Percentiles rank a stretch among this genome's conserved stretches.
These are phyloP conservation scores for Funneliformis geosporum DNA, from an alignment of 192 early-diverging fungal genomes.

Conservation along the genomic window DNA sequence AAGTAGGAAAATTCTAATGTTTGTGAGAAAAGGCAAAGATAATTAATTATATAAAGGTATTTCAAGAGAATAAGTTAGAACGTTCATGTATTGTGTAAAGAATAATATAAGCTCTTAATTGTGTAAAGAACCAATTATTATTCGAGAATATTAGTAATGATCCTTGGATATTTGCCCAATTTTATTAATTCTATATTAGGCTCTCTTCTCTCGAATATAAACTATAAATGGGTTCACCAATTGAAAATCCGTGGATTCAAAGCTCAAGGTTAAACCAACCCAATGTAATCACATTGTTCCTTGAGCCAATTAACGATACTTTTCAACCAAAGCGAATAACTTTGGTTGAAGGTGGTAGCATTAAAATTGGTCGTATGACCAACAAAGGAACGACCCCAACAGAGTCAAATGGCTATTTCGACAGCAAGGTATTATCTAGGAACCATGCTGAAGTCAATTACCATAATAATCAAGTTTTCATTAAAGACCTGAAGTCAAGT, in stretches of 20 bases:
- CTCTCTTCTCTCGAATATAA: neutral
- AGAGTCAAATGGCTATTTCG: slow-evolving; percentile 75
- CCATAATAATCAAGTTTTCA: slow-evolving; percentile 52
- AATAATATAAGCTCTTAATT: no score
- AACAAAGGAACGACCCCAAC: slow-evolving; percentile 61
- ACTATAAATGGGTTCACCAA: neutral
- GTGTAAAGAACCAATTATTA: neutral
- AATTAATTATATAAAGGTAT: no score
- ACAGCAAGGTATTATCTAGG: slow-evolving; percentile 79
- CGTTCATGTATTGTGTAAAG: no score
- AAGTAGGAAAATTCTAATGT: no score
- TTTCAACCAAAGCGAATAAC: slow-evolving; percentile 57
- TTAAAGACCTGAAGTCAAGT: slow-evolving; percentile 74
- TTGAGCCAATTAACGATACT: slow-evolving; percentile 49
- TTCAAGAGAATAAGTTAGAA: no score
- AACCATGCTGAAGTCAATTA: slow-evolving; percentile 67
- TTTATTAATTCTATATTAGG: neutral
- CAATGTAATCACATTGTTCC: slow-evolving; percentile 23
- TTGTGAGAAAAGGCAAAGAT: no score
- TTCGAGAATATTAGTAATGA: neutral
- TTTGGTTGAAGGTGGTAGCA: slow-evolving; percentile 46
- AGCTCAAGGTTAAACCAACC: neutral
- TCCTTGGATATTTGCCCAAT: neutral
- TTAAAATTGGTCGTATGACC: slow-evolving; percentile 75
- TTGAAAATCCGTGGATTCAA: neutral